Percentiles rank a stretch among this genome's conserved stretches.
Conservation (phyloP, 2,329 filamentous ascomycete species). For the Aureobasidium sp. region DNA sequence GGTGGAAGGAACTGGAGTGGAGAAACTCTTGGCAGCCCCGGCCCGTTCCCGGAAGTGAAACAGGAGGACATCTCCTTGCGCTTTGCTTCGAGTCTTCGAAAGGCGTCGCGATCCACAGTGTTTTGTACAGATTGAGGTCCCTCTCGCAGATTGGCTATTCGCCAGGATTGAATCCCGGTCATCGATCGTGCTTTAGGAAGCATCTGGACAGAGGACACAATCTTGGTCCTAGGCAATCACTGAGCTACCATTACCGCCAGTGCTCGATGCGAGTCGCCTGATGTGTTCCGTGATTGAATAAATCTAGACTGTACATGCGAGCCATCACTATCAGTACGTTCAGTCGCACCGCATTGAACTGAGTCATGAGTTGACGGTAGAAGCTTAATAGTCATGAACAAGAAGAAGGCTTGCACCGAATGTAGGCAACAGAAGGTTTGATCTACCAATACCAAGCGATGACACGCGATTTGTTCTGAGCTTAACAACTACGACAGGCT, state of each 20-base stretch:
- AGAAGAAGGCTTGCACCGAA: slow-evolving; percentile 18
- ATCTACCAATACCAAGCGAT: not conserved
- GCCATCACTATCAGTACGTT: not conserved
- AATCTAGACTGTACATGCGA: not conserved
- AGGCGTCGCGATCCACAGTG: slow-evolving; percentile 6
- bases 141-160: not conserved
- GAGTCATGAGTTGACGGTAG: not conserved
- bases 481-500: slow-evolving; percentile 1
- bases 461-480: not conserved
- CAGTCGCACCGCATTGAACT: too few species aligned
- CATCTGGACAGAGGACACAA: not conserved
- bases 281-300: not conserved
- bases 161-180: not conserved
- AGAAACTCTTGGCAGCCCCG: slow-evolving; percentile 6
- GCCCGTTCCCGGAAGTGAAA: not conserved
- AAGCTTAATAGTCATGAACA: not conserved
- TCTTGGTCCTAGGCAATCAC: not conserved
- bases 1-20: not conserved
- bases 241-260: not conserved
- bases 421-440: slow-evolving; percentile 19
- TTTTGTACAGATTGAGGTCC: slow-evolving; percentile 10
- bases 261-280: not conserved
- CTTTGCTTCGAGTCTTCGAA: not conserved
- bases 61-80: not conserved
- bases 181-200: not conserved